Conservation (phyloP, 2,329 filamentous ascomycete species). For the Metarhizium album region DNA sequence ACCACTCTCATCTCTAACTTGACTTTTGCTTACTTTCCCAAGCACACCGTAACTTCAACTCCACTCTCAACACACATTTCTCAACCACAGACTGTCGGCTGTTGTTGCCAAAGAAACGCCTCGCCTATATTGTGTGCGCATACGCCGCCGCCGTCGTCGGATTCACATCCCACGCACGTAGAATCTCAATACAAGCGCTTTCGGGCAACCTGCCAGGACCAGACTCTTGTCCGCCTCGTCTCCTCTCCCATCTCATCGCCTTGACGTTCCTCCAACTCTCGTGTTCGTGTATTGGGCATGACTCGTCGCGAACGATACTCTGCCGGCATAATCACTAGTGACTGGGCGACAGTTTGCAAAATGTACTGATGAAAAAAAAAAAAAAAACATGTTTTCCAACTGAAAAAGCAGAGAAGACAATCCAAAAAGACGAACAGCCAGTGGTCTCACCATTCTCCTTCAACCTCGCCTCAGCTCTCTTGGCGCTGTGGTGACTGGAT, state of each 20-base stretch:
- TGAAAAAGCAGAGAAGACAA: background rate
- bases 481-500: conserved; percentile 4
- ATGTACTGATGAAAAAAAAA: conserved; percentile 2
- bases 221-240: background rate
- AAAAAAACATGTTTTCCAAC: background rate
- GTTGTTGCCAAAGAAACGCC: background rate
- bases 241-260: background rate
- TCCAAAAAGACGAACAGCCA: conserved; percentile 4
- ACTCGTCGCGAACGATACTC: conserved; percentile 8
- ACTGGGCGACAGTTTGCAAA: conserved; percentile 8
- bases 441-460: background rate
- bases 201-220: background rate
- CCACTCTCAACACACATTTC: too few relatives aligned
- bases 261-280: background rate
- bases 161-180: background rate
- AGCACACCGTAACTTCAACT: too few relatives aligned
- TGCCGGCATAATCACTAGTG: conserved; percentile 6
- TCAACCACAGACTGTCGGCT: background rate
- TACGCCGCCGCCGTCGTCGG: background rate
- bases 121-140: background rate
- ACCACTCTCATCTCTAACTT: too few relatives aligned
- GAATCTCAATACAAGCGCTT: background rate
- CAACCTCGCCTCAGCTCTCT: background rate
- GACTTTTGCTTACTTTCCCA: too few relatives aligned
- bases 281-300: conserved; percentile 5